A percentile compares a stretch with the other conserved stretches of the same genome.
These are phyloP conservation scores for Ogataea salicorniae DNA, from an alignment of 805 yeast species.

Conservation along the genomic window DNA sequence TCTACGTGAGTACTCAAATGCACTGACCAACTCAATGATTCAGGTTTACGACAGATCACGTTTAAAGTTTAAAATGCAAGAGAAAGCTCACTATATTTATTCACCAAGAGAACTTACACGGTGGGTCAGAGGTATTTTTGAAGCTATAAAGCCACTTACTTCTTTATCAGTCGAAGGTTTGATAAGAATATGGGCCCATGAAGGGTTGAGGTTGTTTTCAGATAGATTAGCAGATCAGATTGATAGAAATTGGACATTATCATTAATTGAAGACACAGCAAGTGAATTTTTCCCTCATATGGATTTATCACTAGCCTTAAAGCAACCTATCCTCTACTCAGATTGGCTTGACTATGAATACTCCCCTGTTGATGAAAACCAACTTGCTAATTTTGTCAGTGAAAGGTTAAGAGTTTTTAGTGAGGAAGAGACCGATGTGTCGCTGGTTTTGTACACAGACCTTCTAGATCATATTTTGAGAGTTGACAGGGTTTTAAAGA, in stretches of 20 bases:
- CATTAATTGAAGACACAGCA: slow-evolving; percentile 32
- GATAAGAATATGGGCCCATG: slow-evolving; percentile 72
- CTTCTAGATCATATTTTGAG: slow-evolving; percentile 70
- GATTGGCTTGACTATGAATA: slow-evolving; percentile 70
- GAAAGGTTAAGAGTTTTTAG: slow-evolving; percentile 66
- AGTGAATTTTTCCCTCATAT: slow-evolving; percentile 41
- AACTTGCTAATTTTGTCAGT: slow-evolving; percentile 47
- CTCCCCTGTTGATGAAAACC: slow-evolving; percentile 44
- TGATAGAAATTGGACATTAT: slow-evolving; percentile 48
- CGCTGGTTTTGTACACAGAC: slow-evolving; percentile 61
- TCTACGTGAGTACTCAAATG: slow-evolving; percentile 45
- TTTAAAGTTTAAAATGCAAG: slow-evolving; percentile 31
- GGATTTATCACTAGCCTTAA: slow-evolving; percentile 31
- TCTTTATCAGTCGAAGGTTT: slow-evolving; percentile 38
- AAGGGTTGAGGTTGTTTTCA: slow-evolving; percentile 68
- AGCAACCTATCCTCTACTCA: slow-evolving; percentile 59
- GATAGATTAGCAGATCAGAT: slow-evolving; percentile 54
- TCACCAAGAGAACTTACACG: slow-evolving; percentile 91
- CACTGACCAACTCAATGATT: slow-evolving; percentile 63
- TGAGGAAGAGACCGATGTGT: slow-evolving; percentile 68
- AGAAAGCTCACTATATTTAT: slow-evolving; percentile 61
- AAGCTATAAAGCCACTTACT: slow-evolving; percentile 17
- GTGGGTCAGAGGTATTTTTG: slow-evolving; percentile 74
- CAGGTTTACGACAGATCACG: slow-evolving; percentile 48
- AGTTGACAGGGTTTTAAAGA: slow-evolving; percentile 75